Base-by-base conservation (phyloP, 192 early-diverging fungal species). In the Dissophora ornata region DNA sequence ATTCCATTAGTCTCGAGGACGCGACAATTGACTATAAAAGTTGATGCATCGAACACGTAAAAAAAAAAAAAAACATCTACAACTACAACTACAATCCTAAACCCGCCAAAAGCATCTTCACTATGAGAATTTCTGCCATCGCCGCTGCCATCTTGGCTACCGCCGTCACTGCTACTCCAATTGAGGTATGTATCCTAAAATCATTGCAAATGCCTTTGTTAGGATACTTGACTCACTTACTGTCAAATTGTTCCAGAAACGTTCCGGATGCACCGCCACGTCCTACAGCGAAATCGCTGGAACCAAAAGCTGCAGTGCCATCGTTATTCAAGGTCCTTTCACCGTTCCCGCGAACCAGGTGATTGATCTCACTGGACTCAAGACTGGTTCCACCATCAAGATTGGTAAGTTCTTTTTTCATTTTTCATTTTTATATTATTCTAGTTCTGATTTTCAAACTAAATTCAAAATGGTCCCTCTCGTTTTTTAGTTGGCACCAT, bases 311-410 rank as follows among this genome's bases (percentile, higher is more conserved):
- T n/a, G 57, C 65, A 70, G 46, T 24, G 18, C 57, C 4, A 64
- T 77, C n/a, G 57, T 47, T 56, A 54, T 77, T 62, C 73, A 67
- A 52, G 73, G 73, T 2, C 73, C 73, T n/a, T 77, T 81, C 59
- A 81, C 80, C 46, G 80, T 81, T 10, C 74, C 80, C 38, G 64
- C 69, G 28, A 79, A 74, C 57, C 65, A 33, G 42, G 52, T n/a
- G n/a, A n/a, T n/a, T n/a, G n/a, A n/a, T n/a, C n/a, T n/a, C n/a
- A n/a, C n/a, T n/a, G n/a, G n/a, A 58, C 77, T 81, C 55, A 81
- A 81, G 41, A 33, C 45, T 57, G 80, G 78, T 16, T 62, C 80
- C 57, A 81, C 61, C 4, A 33, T 81, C 38, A 81, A 36, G 25
- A 63, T 81, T 15, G 15, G 65, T 62, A 78, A 16, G 69, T n/a